Evolutionary conservation across 768 basidiomycete species (phyloP).

Genomic region (Lentinula guzmanii): DNA sequence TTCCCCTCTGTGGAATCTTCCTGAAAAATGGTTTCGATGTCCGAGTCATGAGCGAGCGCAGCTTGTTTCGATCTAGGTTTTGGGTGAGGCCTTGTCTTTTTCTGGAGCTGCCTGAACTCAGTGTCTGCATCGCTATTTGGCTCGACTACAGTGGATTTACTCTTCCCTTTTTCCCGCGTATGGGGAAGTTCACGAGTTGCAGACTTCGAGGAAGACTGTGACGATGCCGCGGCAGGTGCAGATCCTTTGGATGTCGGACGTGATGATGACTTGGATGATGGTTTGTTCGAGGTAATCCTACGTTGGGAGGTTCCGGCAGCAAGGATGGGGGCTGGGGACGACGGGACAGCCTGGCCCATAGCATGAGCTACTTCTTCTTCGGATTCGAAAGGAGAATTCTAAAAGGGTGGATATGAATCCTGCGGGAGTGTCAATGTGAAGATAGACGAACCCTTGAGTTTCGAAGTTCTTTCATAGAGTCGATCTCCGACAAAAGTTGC

Average conservation of each 20-base stretch:
- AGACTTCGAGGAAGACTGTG: too few relatives aligned
- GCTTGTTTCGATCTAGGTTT: neutral
- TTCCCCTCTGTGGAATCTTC: constrained; percentile 14
- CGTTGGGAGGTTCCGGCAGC: neutral
- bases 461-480: constrained; percentile 25
- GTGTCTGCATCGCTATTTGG: constrained; percentile 4
- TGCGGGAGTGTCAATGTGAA: neutral
- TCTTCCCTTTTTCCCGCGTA: constrained; percentile 21
- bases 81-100: neutral
- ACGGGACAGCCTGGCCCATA: constrained; percentile 12
- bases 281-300: constrained; percentile 5
- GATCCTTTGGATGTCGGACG: constrained; percentile 9
- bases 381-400: constrained; percentile 3
- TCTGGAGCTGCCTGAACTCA: constrained; percentile 1
- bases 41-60: neutral
- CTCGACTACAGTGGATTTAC: constrained; percentile 17
- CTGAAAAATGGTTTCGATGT: neutral
- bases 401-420: neutral
- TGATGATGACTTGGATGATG: constrained; percentile 2
- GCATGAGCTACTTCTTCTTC: constrained; percentile 19
- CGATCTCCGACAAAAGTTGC: constrained; percentile 39
- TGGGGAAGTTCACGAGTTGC: too few relatives aligned
- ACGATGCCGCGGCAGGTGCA: constrained; percentile 9
- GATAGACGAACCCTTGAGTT: constrained; percentile 17
- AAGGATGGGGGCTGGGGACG: constrained; percentile 11